A percentile compares a stretch with the other conserved stretches of the same genome.
phyloP scores from a whole-genome alignment of 2,329 filamentous ascomycete genomes.

The Pezicula rhizophila region DNA sequence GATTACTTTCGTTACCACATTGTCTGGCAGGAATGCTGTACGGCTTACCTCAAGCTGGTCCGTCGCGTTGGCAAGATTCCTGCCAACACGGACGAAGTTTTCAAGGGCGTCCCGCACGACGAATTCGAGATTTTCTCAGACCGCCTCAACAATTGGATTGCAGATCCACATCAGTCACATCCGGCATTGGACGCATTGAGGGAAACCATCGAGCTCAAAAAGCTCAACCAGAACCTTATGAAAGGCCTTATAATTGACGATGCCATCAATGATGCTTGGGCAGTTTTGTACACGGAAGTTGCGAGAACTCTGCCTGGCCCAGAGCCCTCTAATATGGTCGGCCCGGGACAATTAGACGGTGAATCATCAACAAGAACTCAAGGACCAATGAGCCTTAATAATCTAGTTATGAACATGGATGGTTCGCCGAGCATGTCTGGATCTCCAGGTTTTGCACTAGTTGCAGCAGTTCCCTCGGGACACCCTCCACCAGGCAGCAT shows the following conservation, averaged over 20 bases:
- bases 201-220: conserved; percentile 64
- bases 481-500: conserved; percentile 10
- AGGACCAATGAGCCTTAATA: conserved; percentile 26
- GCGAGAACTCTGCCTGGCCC: conserved; percentile 48
- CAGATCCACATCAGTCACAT: conserved; percentile 38
- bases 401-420: conserved; percentile 26
- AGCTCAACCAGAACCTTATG: conserved; percentile 80
- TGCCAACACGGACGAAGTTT: conserved; percentile 59
- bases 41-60: conserved; percentile 38
- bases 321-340: conserved; percentile 34
- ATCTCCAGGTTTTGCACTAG: background rate
- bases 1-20: conserved; percentile 34
- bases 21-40: conserved; percentile 24
- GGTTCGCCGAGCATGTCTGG: conserved; percentile 1
- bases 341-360: conserved; percentile 36
- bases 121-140: conserved; percentile 56
- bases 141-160: conserved; percentile 53
- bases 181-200: conserved; percentile 55
- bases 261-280: conserved; percentile 86
- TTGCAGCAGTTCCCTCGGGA: background rate
- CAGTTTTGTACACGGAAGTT: conserved; percentile 64
- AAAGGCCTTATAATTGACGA: conserved; percentile 85
- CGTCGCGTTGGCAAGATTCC: conserved; percentile 50
- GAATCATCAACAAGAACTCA: conserved; percentile 28
- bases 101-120: conserved; percentile 58